Conservation (phyloP, 345 rosid species). For the Sisymbrium altissimum region DNA sequence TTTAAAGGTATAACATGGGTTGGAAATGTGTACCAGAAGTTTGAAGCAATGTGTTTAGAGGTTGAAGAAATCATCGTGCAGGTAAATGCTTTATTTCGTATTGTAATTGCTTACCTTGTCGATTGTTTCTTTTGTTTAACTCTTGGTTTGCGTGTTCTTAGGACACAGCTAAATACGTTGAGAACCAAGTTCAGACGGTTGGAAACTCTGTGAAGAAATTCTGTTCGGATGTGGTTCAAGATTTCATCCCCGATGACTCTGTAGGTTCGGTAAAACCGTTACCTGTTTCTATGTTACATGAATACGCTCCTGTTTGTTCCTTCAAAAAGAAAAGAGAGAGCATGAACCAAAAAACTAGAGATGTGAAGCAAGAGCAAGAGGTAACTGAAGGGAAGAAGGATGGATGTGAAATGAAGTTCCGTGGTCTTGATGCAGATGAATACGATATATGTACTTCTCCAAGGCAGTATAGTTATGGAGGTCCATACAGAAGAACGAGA, state of each 20-base stretch:
- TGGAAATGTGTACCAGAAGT: slow-evolving; percentile 71
- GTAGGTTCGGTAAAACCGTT: slow-evolving; percentile 24
- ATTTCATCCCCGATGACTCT: slow-evolving; percentile 51
- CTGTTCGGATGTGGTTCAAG: slow-evolving; percentile 69
- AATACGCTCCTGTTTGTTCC: slow-evolving; percentile 38
- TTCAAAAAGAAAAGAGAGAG: slow-evolving; percentile 36
- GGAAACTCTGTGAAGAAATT: slow-evolving; percentile 72
- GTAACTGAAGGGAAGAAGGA: slow-evolving; percentile 28
- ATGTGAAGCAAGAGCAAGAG: slow-evolving; percentile 33
- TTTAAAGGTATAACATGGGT: slow-evolving; percentile 69
- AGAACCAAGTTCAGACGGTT: slow-evolving; percentile 74
- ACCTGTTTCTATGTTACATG: slow-evolving; percentile 25
- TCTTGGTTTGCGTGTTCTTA: slow-evolving; percentile 16
- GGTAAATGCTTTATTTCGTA: slow-evolving; percentile 38
- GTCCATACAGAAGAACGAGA: slow-evolving; percentile 33
- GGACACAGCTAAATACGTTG: slow-evolving; percentile 77
- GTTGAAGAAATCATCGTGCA: slow-evolving; percentile 79
- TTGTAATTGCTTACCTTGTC: background rate
- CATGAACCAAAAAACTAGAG: slow-evolving; percentile 30
- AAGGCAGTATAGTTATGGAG: slow-evolving; percentile 27
- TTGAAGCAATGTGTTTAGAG: slow-evolving; percentile 90
- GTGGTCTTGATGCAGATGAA: slow-evolving; percentile 40
- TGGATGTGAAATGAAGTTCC: slow-evolving; percentile 24
- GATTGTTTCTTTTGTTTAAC: background rate
- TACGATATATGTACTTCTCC: slow-evolving; percentile 34